Percentiles rank a stretch among this genome's conserved stretches.
Evolutionary conservation across 768 basidiomycete species (phyloP).

Genomic region (Amanita muscaria): DNA sequence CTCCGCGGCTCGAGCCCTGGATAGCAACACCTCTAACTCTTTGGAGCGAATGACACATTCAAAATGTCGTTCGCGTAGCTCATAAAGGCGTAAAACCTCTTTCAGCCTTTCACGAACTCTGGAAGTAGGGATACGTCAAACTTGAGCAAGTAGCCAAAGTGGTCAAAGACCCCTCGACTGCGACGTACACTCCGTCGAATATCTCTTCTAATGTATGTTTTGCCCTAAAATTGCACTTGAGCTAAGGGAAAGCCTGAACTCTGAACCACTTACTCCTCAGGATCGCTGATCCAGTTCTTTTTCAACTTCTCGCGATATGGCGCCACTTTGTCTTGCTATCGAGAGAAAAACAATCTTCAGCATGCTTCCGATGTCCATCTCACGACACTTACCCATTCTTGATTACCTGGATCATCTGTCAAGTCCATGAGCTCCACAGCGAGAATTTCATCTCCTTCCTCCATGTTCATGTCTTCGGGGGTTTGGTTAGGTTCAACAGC

Average conservation of each 20-base stretch:
- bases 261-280: slow-evolving; percentile 49
- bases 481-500: slow-evolving; percentile 76
- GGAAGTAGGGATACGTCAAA: slow-evolving; percentile 9
- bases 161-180: slow-evolving; percentile 4
- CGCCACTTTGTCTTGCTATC: slow-evolving; percentile 59
- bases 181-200: slow-evolving; percentile 74
- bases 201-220: slow-evolving; percentile 71
- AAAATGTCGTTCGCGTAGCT: slow-evolving; percentile 86
- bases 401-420: slow-evolving; percentile 56
- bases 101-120: slow-evolving; percentile 84
- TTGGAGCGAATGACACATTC: slow-evolving; percentile 90
- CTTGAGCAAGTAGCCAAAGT: background rate
- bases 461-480: slow-evolving; percentile 80
- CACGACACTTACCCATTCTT: slow-evolving; percentile 46
- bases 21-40: slow-evolving; percentile 81
- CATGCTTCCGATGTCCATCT: background rate
- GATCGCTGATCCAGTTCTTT: slow-evolving; percentile 77
- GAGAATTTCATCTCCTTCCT: slow-evolving; percentile 82
- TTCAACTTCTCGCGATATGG: slow-evolving; percentile 59
- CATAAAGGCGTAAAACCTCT: slow-evolving; percentile 80
- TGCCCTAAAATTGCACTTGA: slow-evolving; percentile 38
- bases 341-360: slow-evolving; percentile 6
- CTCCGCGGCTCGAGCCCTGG: slow-evolving; percentile 80
- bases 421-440: slow-evolving; percentile 89
- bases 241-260: background rate